Evolutionary conservation across 2,329 filamentous ascomycete genomes (phyloP).

Genomic region (Hypoxylon sp.): DNA sequence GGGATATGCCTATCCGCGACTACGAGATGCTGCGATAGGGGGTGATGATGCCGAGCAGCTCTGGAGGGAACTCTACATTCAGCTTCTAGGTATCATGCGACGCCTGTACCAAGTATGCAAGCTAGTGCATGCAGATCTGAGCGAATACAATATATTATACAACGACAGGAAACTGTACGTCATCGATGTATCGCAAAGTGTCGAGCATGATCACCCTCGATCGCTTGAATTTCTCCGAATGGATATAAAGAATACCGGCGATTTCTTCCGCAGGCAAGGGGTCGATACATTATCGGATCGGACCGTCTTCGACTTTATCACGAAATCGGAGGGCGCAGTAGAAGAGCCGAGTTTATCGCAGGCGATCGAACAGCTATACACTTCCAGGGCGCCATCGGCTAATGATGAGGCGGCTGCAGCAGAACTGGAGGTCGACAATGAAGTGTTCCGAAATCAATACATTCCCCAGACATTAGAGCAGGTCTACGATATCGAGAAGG

Average conservation of each 20-base stretch:
- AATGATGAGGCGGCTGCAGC: conserved; percentile 61
- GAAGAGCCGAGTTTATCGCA: conserved; percentile 69
- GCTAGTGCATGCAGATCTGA: conserved; percentile 94
- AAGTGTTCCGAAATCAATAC: conserved; percentile 95
- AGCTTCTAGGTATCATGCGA: conserved; percentile 88
- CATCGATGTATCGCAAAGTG: conserved; percentile 97
- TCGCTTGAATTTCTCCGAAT: conserved; percentile 94
- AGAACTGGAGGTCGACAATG: conserved; percentile 79
- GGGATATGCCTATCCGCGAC: conserved; percentile 85
- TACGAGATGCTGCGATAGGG: conserved; percentile 83
- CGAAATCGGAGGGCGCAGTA: conserved; percentile 64
- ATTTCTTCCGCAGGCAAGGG: conserved; percentile 88
- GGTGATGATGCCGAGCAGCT: conserved; percentile 73
- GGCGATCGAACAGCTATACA: conserved; percentile 73
- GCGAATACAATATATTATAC: conserved; percentile 98
- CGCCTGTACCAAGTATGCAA: conserved; percentile 91
- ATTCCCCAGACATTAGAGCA: conserved; percentile 96
- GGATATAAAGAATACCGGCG: conserved; percentile 96
- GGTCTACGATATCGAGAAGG: conserved; percentile 94
- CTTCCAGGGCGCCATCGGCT: conserved; percentile 58
- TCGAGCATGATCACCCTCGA: conserved; percentile 94
- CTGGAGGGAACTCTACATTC: conserved; percentile 82
- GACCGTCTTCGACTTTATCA: conserved; percentile 85
- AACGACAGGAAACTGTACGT: conserved; percentile 84
- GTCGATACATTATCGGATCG: conserved; percentile 84